Conservation (phyloP, 164 flowering plant genomes). For the Umbellularia californica region DNA sequence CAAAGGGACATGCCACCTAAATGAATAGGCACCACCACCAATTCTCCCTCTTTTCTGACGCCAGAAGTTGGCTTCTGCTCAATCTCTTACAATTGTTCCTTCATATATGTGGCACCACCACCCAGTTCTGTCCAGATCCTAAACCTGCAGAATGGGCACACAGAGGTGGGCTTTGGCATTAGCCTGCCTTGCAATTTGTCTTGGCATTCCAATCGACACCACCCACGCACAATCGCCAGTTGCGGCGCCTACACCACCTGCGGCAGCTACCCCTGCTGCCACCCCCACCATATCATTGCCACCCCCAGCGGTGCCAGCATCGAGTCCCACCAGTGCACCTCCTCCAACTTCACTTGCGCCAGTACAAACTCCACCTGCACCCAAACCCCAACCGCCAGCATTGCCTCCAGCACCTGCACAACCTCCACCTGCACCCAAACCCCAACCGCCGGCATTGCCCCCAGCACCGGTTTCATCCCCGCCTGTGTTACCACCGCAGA, state of each 20-base stretch:
- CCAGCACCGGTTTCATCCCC: constrained; percentile 23
- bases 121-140: background rate
- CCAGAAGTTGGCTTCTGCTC: background rate
- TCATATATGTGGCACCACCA: background rate
- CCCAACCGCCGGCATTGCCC: constrained; percentile 30
- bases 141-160: constrained; percentile 19
- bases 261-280: constrained; percentile 24
- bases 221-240: constrained; percentile 15
- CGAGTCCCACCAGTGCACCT: constrained; percentile 15
- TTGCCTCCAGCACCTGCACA: constrained; percentile 28
- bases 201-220: background rate
- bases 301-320: constrained; percentile 16
- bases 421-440: constrained; percentile 26
- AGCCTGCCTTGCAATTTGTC: constrained; percentile 10
- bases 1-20: background rate
- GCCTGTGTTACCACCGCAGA: constrained; percentile 18
- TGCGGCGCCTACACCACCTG: constrained; percentile 6
- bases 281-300: constrained; percentile 29
- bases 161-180: constrained; percentile 4
- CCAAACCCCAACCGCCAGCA: constrained; percentile 32
- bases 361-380: constrained; percentile 25
- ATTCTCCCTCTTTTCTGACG: background rate
- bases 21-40: background rate
- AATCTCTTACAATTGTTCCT: background rate
- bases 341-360: constrained; percentile 25